Base-by-base conservation (phyloP, 1,284 basidiomycete species). In the Marasmius tenuissimus region DNA sequence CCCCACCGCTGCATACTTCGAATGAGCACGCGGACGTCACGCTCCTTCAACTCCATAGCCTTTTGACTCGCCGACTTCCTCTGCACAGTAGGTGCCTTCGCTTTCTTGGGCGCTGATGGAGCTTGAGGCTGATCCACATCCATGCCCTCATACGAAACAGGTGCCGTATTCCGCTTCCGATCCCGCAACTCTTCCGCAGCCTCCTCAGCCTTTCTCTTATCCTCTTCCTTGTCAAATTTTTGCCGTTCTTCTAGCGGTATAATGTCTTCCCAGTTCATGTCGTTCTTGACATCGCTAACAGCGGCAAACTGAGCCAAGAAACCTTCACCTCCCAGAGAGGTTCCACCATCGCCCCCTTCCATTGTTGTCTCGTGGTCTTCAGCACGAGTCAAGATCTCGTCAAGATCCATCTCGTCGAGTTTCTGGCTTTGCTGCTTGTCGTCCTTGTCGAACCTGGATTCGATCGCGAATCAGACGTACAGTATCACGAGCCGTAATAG, bases 261-360 rank as follows among this genome's bases (percentile, higher is more conserved):
- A 72, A 99, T 99, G 68, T 99, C 97, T 72, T 99, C 97, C 97
- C 97, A 99, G 72, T 81, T 94, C 83, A 98, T 93, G 77, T 97
- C 95, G 71, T 96, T 95, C 84, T 98, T 98, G 72, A 99, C 91
- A 75, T 99, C 97, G 75, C 95, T 97, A 66, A 99, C 94, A 58
- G 93, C 92, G 4, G 96, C 96, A 72, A 99, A 97, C 70, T 94
- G 92, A 42, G 96, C 89, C 63, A 99, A 83, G 87, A 99, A 99
- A 61, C 90, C 91, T 79, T 98, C 95, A 61, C 97, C 97, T 76
- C 97, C 97, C 16, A 98, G 86, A 3, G 97, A 98, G 33, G 91
- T 82, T 50, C 88, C 87, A 65, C 88, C 88, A 37, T 96, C 93
- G 38, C 86, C 89, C 49, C 84, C 85, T 47, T 88, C 88, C 68